Evolutionary conservation across 2,329 filamentous ascomycete genomes (phyloP), one percentile per base, ranked within the genome.

Genomic region (Alternaria consortialis): DNA sequence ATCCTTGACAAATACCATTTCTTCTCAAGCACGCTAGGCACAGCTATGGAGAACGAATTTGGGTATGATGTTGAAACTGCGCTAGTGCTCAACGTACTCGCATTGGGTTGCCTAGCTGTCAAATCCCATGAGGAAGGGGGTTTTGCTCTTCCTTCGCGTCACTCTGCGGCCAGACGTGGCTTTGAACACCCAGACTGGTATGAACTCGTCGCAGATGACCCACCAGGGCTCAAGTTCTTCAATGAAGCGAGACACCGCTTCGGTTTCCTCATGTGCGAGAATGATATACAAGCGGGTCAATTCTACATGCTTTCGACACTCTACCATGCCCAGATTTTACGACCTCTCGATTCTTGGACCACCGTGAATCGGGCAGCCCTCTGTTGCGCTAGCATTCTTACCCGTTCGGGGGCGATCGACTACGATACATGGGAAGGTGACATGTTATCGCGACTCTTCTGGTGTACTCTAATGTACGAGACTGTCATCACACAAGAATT

Each of bases 381-480:
- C 4, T 84, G 83, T 61, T 86, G 84, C 66, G 78, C 84, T 15
- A 77, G 72, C 42, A 76, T 81, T n/a, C 67, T 85, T 52, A 83
- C 81, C 34, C 82, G 83, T 69, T 80, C 72, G 37, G 78, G 69
- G 36, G 59, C 66, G 5, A 62, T 76, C 29, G 80, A 82, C 77
- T 84, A 78, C 54, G 80, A 86, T 57, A 74, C 82, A 31, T 86
- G 84, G 84, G 82, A 84, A 60, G 81, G 82, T 5, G 84, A 86
- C 68, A 86, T 86, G 84, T 82, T 86, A 60, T 84, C 84, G 2
- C 78, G 84, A 17, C 77, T 86, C 2, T 86, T 85, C 63, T 86
- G 84, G 84, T 85, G 83, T 58, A 84, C 83, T 15, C 75, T 85
- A 44, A 85, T 86, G 83, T 84, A 85, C 64, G 84, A 86, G 65